Conservation (phyloP, 768 basidiomycete species). For the Ephemerocybe angulata region DNA sequence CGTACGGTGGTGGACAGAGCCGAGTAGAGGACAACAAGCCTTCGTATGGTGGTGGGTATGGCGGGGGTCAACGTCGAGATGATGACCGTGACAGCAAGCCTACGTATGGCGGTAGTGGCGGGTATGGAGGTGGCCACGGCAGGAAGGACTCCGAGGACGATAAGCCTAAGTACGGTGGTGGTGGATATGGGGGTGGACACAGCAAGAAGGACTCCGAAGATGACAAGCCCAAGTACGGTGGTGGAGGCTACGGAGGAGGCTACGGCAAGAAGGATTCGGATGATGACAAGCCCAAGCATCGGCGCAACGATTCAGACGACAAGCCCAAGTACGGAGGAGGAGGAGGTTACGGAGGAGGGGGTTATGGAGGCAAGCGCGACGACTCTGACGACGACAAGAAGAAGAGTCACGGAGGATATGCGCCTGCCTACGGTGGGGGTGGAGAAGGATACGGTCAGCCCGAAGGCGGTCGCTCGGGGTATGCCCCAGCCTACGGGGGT, state of each 20-base stretch:
- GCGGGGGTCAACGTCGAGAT: slow-evolving; percentile 9
- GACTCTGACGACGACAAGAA: slow-evolving; percentile 8
- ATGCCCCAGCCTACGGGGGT: slow-evolving; percentile 27
- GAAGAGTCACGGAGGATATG: slow-evolving; percentile 9
- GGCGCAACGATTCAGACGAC: slow-evolving; percentile 15
- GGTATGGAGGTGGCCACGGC: neutral
- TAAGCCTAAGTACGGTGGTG: slow-evolving; percentile 8
- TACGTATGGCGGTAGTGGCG: slow-evolving; percentile 6
- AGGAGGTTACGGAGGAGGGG: neutral
- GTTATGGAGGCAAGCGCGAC: slow-evolving; percentile 7
- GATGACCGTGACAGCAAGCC: slow-evolving; percentile 17
- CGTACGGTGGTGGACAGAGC: slow-evolving; percentile 14
- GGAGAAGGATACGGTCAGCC: slow-evolving; percentile 8
- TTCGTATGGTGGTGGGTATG: slow-evolving; percentile 14
- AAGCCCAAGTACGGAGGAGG: slow-evolving; percentile 9
- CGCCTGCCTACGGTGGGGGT: slow-evolving; percentile 13
- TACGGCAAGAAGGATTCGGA: neutral
- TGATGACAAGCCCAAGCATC: slow-evolving; percentile 11
- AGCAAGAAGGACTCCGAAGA: slow-evolving; percentile 5
- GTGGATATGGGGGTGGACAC: neutral
- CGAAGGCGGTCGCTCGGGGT: slow-evolving; percentile 12
- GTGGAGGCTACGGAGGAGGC: slow-evolving; percentile 8
- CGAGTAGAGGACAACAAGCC: slow-evolving; percentile 6
- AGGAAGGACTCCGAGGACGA: slow-evolving; percentile 11
- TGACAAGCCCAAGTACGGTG: slow-evolving; percentile 7